Evolutionary conservation across 768 basidiomycete genomes (phyloP), one percentile per base, ranked within the genome.

Genomic region (Holtermannia corniformis): DNA sequence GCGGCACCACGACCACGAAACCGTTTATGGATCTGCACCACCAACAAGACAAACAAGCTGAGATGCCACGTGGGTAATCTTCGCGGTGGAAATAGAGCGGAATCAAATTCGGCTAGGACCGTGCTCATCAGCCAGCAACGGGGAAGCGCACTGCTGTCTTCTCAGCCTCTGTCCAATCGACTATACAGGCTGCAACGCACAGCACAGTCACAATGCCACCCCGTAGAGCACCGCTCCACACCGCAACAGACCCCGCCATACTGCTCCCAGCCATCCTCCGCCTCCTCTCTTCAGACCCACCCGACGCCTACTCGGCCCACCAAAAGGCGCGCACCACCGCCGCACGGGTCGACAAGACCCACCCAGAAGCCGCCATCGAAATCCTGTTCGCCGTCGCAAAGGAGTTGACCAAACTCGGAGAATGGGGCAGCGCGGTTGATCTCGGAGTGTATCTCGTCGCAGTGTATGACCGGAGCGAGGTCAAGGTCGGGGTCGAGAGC

Each of bases 291-390:
- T 58, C 58, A 5, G 46, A 61, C 86, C 59, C 75, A 85, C 53
- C 87, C 82, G 87, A 90, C 28, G 72, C 79, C 13, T 95, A 95
- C 71, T 88, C 91, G 56, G 92, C 92, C 0, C 93, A 96, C 63
- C 92, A 96, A 72, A 96, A 96, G 74, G 89, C 91, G 10, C 81
- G 93, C 23, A 96, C 92, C 16, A 95, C 93, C 59, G 89, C 89
- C 3, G 83, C 91, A 3, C 80, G 92, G 62, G 61, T 70, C 46
- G 57, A 68, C 50, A 70, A 75, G 20, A 77, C 76, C 2, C 85
- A 92, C 60, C 83, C 84, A 65, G 83, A 84, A 65, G 83, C 83
- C 13, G 92, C 95, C 16, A 86, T 90, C 72, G 85, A 92, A 71
- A 86, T 97, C 3, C 81, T 96, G 47, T 96, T 95, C 73, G 86